A percentile compares a stretch with the other conserved stretches of the same genome.
Evolutionary conservation across 2,329 filamentous ascomycete genomes (phyloP).

Genomic region (Dactylellina cionopaga): DNA sequence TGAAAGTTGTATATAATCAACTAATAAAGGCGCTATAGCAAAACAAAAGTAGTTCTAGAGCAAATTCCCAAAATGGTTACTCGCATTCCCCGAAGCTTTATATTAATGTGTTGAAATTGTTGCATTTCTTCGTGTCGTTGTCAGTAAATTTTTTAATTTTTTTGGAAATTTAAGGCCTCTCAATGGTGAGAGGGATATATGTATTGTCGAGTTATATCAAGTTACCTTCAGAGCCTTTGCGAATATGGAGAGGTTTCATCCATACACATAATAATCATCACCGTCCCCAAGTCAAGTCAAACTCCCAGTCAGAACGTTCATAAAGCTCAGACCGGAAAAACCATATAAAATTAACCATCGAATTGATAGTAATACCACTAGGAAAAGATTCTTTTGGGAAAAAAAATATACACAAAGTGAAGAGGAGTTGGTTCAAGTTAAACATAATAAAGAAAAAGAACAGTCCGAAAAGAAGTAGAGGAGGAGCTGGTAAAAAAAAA

Average conservation of each 20-base stretch:
- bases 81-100: no score
- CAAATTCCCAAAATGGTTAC: no score
- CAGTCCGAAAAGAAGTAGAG: constrained; percentile 32
- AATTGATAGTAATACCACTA: constrained; percentile 20
- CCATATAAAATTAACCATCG: neutral
- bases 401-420: constrained; percentile 52
- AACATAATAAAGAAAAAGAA: constrained; percentile 44
- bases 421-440: constrained; percentile 49
- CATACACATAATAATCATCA: constrained; percentile 27
- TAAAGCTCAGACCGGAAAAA: neutral
- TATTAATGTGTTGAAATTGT: no score
- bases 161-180: no score
- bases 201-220: neutral
- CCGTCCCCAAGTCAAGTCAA: no score
- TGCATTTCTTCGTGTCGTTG: no score
- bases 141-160: no score
- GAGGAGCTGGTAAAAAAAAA: constrained; percentile 22
- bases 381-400: constrained; percentile 40
- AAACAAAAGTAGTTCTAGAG: no score
- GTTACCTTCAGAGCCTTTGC: neutral
- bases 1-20: no score
- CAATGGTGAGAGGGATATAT: no score
- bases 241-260: constrained; percentile 33
- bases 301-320: neutral
- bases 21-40: no score